Conservation (phyloP, 2,329 filamentous ascomycete genomes). For the Penicillium sp. region DNA sequence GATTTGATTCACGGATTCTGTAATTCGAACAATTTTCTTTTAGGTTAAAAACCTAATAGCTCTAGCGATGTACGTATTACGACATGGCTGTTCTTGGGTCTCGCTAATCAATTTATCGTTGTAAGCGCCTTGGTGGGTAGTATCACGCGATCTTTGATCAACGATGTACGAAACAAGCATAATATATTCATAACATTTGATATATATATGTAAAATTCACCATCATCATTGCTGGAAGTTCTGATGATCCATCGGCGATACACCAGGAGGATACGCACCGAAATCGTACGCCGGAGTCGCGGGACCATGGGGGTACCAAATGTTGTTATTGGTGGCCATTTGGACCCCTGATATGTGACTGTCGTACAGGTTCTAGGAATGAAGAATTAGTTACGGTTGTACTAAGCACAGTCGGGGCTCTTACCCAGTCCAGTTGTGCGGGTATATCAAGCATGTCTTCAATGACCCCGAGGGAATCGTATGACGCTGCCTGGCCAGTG, state of each 20-base stretch:
- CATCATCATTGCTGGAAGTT: not conserved
- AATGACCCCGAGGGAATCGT: slow-evolving; percentile 23
- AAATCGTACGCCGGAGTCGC: slow-evolving; percentile 2
- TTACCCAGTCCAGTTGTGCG: slow-evolving; percentile 29
- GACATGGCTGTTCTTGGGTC: not conserved
- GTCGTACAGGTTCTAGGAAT: slow-evolving; percentile 15
- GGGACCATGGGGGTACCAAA: slow-evolving; percentile 7
- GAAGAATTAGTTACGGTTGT: not conserved
- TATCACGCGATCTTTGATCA: not conserved
- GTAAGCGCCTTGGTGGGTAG: not conserved
- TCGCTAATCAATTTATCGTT: not conserved
- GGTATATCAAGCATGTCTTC: slow-evolving; percentile 30
- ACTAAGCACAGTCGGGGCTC: not conserved
- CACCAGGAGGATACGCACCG: not conserved
- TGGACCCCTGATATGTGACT: slow-evolving; percentile 12
- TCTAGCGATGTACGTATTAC: not conserved
- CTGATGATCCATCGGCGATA: not conserved
- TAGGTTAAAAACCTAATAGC: fast-evolving
- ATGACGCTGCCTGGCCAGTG: slow-evolving; percentile 1
- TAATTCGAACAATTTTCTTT: not conserved
- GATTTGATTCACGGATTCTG: not conserved
- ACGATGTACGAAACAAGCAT: not conserved
- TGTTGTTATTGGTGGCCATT: slow-evolving; percentile 7
- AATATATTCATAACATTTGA: not conserved
- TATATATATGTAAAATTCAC: not conserved